Evolutionary conservation across 2,329 filamentous ascomycete species (phyloP), one percentile per base, ranked within the genome.

Genomic region (Neofusicoccum sp.): DNA sequence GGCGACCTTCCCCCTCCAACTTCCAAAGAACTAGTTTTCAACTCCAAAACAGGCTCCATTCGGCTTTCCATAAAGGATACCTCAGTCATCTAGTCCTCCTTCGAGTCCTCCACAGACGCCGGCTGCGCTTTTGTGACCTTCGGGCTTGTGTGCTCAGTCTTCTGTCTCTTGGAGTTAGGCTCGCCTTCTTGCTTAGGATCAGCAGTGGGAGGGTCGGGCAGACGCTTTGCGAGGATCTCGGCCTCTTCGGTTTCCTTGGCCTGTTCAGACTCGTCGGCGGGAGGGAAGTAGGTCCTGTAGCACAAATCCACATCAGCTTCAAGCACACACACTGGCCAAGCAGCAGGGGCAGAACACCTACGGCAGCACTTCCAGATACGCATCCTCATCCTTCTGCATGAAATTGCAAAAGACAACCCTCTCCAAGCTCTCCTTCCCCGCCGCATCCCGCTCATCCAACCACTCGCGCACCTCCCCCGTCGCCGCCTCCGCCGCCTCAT

Each of bases 331-430:
- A 20, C 12, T 8, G 4, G 14, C 8, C 8, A 5, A 1, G n/a
- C n/a, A 43, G 33, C 14, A 61, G n/a, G 16, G 20, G 28, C 6
- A 26, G n/a, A 51, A 9, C 6, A 84, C 89, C 80, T 76, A 96
- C 92, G 93, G 90, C 9, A 96, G 75, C 36, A 80, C 76, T 26
- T 83, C 67, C 56, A 87, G 80, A 72, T 98, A 98, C 0, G 89
- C 87, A 40, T 78, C 75, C 62, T 89, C 85, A 68, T 98, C 93
- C 75, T 93, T 93, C 58, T 79, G 73, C 71, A 89, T 80, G 73
- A 96, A 97, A 14, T 87, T 90, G 69, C 93, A 93, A 76, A 98
- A 96, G 16, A 96, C 82, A 11, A 98, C 84, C 66, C 86, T 84
- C 45, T 91, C 84, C 67, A 80, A 82, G 24, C 71, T 68, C 47